Base-by-base conservation (phyloP, 805 yeast genomes). In the Metschnikowia peoriensis region DNA sequence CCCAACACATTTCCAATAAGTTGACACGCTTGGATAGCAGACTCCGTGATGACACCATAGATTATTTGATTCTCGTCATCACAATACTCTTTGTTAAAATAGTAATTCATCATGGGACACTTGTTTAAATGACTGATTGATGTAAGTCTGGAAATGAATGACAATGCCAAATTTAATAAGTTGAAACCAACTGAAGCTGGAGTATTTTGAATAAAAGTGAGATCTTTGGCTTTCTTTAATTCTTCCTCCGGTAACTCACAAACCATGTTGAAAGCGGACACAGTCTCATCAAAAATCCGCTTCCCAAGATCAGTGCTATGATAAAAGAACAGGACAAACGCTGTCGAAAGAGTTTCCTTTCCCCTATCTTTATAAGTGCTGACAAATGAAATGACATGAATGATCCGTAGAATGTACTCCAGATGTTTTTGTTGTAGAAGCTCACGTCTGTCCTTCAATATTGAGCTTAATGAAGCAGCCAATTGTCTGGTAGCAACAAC, bases 321-420 rank as follows among this genome's bases (percentile, higher is more conserved):
- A 51, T 83, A 68, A 43, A 84, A 75, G n/a, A 78, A 63, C 27
- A 83, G 71, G 1, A 71, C 66, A 55, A 81, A 65, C 0, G 80
- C 61, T 0, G 80, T 72, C 37, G 72, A 74, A 5, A 75, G 41
- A 54, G 63, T 32, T 14, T 60, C 60, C 29, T 51, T 62, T 15
- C 59, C 50, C 59, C 70, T 47, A 60, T 66, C 57, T 58, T 64
- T 44, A 63, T 60, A 42, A 61, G 49, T 39, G 11, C 53, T 46
- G 2, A 68, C 58, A 46, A 66, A 67, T 62, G 65, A 38, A 52
- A 72, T 66, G 39, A 75, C 66, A 50, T 76, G 69, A 7, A 71
- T 52, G 4, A 72, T 42, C 3, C 75, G 74, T 44, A 79, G 58
- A 22, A 67, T 58, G 49, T 71, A 72, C 7, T 72, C 64, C 7